Conservation (phyloP, 192 early-diverging fungal genomes). For the Mortierella alpina region DNA sequence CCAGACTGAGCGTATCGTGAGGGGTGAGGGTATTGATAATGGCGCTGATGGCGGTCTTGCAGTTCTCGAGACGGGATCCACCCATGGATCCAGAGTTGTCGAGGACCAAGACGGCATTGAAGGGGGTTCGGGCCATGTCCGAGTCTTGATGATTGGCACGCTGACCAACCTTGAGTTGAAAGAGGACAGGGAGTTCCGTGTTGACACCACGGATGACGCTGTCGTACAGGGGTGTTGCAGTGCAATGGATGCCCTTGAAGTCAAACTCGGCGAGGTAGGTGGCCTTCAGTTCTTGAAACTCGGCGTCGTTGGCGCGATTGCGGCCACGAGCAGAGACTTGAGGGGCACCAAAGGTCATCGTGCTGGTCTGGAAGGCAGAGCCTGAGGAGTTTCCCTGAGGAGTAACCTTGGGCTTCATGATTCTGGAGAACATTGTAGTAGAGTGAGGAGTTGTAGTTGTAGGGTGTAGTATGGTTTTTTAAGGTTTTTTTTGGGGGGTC, state of each 20-base stretch:
- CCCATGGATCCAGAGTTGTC: conserved; percentile 31
- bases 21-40: conserved; percentile 29
- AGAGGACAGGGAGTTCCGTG: conserved; percentile 31
- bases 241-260: conserved; percentile 26
- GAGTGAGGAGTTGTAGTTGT: too few species aligned
- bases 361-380: too few species aligned
- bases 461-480: too few species aligned
- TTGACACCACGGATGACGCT: conserved; percentile 36
- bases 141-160: conserved; percentile 14
- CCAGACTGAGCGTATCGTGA: conserved; percentile 39
- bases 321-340: conserved; percentile 12
- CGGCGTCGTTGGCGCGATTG: conserved; percentile 21
- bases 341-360: neutral
- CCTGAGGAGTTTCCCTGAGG: too few species aligned
- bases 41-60: conserved; percentile 29
- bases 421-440: too few species aligned
- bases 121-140: conserved; percentile 29
- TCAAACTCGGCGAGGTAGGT: conserved; percentile 37
- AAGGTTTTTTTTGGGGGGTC: too few species aligned
- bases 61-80: conserved; percentile 20
- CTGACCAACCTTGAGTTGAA: conserved; percentile 39
- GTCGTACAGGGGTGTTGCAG: conserved; percentile 31
- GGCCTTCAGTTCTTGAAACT: conserved; percentile 22
- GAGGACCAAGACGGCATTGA: conserved; percentile 40
- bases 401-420: too few species aligned